A percentile compares a stretch with the other conserved stretches of the same genome.
Evolutionary conservation across 768 basidiomycete genomes (phyloP).

Genomic region (Leccinum fibrillosum): DNA sequence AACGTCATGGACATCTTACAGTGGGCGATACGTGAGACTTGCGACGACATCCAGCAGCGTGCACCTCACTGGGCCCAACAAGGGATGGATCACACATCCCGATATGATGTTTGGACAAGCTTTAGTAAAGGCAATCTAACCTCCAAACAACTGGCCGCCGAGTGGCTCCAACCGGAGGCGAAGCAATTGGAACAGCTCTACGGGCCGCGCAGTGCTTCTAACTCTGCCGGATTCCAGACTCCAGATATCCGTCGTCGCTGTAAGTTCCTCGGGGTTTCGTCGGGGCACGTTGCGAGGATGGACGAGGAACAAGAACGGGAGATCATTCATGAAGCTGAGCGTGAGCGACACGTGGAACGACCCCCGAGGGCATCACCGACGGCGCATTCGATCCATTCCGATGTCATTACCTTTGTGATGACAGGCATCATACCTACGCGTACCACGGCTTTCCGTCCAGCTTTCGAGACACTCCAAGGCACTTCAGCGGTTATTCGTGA

Average conservation of each 20-base stretch:
- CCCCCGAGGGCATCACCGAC: conserved; percentile 27
- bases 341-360: conserved; percentile 38
- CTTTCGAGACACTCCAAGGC: conserved; percentile 6
- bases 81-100: conserved; percentile 17
- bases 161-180: conserved; percentile 43
- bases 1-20: conserved; percentile 35
- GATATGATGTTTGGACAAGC: conserved; percentile 16
- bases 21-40: conserved; percentile 47
- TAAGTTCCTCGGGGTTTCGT: conserved; percentile 13
- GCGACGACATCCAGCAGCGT: conserved; percentile 38
- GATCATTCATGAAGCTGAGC: conserved; percentile 42
- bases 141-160: not conserved
- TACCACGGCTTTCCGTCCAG: conserved; percentile 22
- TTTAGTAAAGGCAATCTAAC: conserved; percentile 1
- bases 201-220: not conserved
- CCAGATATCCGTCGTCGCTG: conserved; percentile 17
- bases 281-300: conserved; percentile 21
- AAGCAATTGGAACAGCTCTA: conserved; percentile 38
- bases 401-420: conserved; percentile 25
- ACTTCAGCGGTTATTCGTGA: conserved; percentile 17
- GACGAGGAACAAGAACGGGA: conserved; percentile 54
- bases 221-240: not conserved
- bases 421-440: conserved; percentile 24
- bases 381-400: conserved; percentile 19
- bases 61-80: conserved; percentile 44